phyloP scores from a whole-genome alignment of 2,329 filamentous ascomycete species.

The Coniochaeta ligniaria region DNA sequence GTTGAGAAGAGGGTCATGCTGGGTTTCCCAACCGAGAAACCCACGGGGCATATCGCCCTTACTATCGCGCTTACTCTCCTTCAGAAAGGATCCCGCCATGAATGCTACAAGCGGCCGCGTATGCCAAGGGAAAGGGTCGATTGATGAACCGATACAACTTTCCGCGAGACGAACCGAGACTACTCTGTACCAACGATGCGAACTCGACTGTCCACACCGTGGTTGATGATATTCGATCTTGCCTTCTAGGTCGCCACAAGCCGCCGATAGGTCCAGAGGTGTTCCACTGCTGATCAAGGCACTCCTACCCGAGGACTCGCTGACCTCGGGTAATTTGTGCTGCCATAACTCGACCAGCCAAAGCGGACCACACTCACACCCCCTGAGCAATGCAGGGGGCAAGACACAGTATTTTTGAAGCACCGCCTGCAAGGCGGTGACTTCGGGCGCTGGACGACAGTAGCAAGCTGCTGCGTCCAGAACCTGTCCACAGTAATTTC shows the following conservation, averaged over 20 bases:
- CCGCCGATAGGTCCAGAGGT: neutral
- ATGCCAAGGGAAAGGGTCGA: neutral
- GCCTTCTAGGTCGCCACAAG: neutral
- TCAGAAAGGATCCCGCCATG: constrained; percentile 40
- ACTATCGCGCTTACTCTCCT: constrained; percentile 52
- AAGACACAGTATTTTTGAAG: neutral
- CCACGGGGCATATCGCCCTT: constrained; percentile 31
- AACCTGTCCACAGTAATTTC: no score
- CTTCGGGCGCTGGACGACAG: neutral
- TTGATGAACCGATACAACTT: neutral
- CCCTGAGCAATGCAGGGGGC: neutral
- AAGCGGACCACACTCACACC: no score
- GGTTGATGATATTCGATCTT: constrained; percentile 6
- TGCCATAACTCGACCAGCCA: no score
- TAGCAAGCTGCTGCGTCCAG: no score
- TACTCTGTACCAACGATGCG: constrained; percentile 6
- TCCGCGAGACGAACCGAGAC: neutral
- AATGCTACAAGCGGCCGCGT: constrained; percentile 16
- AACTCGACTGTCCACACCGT: constrained; percentile 12
- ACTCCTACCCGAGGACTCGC: neutral
- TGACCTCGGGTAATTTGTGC: no score
- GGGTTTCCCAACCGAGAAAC: neutral
- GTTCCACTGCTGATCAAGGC: neutral
- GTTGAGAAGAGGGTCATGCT: constrained; percentile 9
- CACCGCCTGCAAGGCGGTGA: no score